These are phyloP conservation scores for Aspergillus intermedius DNA, from an alignment of 2,329 filamentous ascomycete species.

Conservation along the genomic window DNA sequence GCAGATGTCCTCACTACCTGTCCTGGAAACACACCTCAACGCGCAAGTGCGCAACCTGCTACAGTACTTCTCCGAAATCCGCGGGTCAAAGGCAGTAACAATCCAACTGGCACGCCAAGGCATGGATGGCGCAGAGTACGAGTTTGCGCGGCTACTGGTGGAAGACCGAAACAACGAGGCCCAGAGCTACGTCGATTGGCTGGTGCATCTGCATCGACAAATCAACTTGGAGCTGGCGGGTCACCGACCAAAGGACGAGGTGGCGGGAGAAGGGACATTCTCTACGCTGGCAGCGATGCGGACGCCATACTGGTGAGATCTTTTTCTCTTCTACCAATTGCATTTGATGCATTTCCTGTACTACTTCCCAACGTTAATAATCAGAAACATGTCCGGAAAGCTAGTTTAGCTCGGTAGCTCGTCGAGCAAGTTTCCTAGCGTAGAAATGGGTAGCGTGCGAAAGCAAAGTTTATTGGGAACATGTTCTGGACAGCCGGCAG, in stretches of 20 bases:
- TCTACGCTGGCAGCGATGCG: slow-evolving; percentile 41
- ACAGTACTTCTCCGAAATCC: slow-evolving; percentile 71
- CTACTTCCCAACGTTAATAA: neutral
- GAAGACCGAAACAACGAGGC: slow-evolving; percentile 98
- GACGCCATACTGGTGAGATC: slow-evolving; percentile 38
- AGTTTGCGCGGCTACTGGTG: slow-evolving; percentile 84
- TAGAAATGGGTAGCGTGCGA: too few species aligned
- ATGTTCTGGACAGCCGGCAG: too few species aligned
- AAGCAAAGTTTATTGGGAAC: too few species aligned
- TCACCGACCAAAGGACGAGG: slow-evolving; percentile 44
- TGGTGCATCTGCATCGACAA: slow-evolving; percentile 87
- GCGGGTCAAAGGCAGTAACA: slow-evolving; percentile 80
- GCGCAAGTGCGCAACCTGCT: slow-evolving; percentile 91
- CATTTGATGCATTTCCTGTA: neutral
- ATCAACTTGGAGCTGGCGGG: slow-evolving; percentile 75
- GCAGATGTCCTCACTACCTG: slow-evolving; percentile 70
- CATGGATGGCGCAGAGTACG: slow-evolving; percentile 2
- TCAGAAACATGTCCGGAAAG: too few species aligned
- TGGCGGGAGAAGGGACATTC: slow-evolving; percentile 35
- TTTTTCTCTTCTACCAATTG: neutral
- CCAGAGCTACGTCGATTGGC: slow-evolving; percentile 96
- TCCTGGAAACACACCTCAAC: slow-evolving; percentile 86
- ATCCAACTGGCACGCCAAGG: slow-evolving; percentile 61
- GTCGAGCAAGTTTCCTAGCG: too few species aligned
- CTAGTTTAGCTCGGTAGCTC: too few species aligned